phyloP scores from a whole-genome alignment of 2,329 filamentous ascomycete species.

The Exophiala sp. region DNA sequence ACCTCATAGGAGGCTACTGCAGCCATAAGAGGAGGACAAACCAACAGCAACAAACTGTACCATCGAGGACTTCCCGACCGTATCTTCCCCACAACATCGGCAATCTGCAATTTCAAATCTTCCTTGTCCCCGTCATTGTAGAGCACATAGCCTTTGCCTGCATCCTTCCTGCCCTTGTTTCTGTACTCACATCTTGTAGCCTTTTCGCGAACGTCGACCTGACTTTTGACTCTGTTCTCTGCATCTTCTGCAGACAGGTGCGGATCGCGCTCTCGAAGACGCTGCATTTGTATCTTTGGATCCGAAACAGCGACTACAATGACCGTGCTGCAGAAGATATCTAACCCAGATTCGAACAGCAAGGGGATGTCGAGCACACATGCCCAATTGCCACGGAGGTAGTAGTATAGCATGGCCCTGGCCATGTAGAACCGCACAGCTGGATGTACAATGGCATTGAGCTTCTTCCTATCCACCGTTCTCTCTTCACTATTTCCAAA shows the following conservation, averaged over 20 bases:
- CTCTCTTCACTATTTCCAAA: slow-evolving; percentile 75
- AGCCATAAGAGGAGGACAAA: slow-evolving; percentile 72
- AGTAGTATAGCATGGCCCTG: slow-evolving; percentile 66
- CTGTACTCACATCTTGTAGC: slow-evolving; percentile 69
- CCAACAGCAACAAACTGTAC: slow-evolving; percentile 72
- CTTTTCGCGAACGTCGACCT: slow-evolving; percentile 82
- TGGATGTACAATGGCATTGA: slow-evolving; percentile 91
- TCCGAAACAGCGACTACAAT: slow-evolving; percentile 83
- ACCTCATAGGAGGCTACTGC: slow-evolving; percentile 67
- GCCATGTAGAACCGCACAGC: slow-evolving; percentile 83
- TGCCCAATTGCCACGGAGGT: slow-evolving; percentile 75
- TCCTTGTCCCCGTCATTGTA: slow-evolving; percentile 82
- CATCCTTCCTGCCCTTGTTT: slow-evolving; percentile 45
- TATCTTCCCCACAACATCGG: slow-evolving; percentile 62
- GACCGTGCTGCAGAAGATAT: slow-evolving; percentile 78
- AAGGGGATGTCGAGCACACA: slow-evolving; percentile 90
- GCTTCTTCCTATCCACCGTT: slow-evolving; percentile 66
- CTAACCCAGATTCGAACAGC: slow-evolving; percentile 83
- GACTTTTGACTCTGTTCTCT: slow-evolving; percentile 77
- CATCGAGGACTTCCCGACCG: slow-evolving; percentile 65
- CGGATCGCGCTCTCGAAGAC: slow-evolving; percentile 70
- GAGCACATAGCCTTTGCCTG: slow-evolving; percentile 68
- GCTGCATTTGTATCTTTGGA: slow-evolving; percentile 74
- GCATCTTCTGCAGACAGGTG: slow-evolving; percentile 84
- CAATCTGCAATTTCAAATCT: slow-evolving; percentile 65